phyloP scores from a whole-genome alignment of 495 filamentous ascomycete species.

The Penicillium ochrochloron region DNA sequence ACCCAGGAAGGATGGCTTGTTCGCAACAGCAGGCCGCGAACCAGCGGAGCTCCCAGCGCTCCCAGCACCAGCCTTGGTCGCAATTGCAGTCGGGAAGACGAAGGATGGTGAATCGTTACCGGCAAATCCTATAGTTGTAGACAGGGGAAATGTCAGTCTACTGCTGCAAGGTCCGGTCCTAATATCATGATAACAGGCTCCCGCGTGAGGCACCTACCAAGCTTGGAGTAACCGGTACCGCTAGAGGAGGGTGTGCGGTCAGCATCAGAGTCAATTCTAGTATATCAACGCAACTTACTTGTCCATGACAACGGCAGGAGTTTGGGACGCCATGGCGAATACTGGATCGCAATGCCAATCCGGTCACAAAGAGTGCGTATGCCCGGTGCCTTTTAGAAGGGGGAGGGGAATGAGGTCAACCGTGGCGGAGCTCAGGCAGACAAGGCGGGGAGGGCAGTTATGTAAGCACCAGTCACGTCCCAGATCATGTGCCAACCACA shows the following conservation, averaged over 20 bases:
- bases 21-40: constrained; percentile 84
- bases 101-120: constrained; percentile 99
- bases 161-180: constrained; percentile 8
- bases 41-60: constrained; percentile 77
- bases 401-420: constrained; percentile 28
- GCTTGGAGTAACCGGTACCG: constrained; percentile 98
- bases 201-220: constrained; percentile 64
- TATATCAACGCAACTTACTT: constrained; percentile 69
- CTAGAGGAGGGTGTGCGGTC: constrained; percentile 52
- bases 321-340: constrained; percentile 86
- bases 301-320: constrained; percentile 99
- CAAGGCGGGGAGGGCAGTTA: constrained; percentile 37
- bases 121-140: constrained; percentile 76
- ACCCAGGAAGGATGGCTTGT: constrained; percentile 94
- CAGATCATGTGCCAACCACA: constrained; percentile 28
- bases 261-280: constrained; percentile 28
- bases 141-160: constrained; percentile 34
- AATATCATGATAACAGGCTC: constrained; percentile 4
- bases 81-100: constrained; percentile 98
- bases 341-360: constrained; percentile 28
- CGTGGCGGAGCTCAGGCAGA: constrained; percentile 36
- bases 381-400: constrained; percentile 9
- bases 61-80: constrained; percentile 79
- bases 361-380: constrained; percentile 14
- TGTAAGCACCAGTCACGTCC: constrained; percentile 26